Conservation (phyloP, 176 grass and related monocot genomes). For the Avena eriantha region DNA sequence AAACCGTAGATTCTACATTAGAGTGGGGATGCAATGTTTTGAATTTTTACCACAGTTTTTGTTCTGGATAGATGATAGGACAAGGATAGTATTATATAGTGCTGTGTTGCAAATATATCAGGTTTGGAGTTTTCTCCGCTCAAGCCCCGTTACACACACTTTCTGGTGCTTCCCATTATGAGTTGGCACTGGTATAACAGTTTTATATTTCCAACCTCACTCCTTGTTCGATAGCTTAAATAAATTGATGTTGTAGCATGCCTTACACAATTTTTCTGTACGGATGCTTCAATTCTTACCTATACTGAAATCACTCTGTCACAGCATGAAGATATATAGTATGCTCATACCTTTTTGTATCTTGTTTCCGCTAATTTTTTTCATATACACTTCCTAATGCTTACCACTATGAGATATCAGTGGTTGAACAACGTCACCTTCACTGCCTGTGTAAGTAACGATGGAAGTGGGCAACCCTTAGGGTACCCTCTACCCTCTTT, state of each 20-base stretch:
- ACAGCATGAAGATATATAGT: too few species aligned
- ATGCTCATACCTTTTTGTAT: too few species aligned
- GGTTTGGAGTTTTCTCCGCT: neutral
- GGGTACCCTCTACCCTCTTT: too few species aligned
- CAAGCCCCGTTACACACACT: neutral
- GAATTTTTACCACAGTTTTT: neutral
- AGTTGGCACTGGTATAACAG: neutral
- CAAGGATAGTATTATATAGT: neutral
- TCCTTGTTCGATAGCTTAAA: too few species aligned
- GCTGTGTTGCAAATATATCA: neutral
- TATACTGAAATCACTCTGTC: too few species aligned
- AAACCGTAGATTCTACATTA: neutral
- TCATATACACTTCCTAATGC: too few species aligned
- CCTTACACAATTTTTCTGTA: too few species aligned
- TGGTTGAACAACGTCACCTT: neutral
- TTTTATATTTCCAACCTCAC: neutral
- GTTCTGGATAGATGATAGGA: neutral
- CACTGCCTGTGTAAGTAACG: neutral
- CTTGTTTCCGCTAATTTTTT: too few species aligned
- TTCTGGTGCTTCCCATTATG: neutral
- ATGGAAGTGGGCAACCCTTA: too few species aligned
- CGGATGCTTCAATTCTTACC: too few species aligned
- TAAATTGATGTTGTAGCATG: too few species aligned
- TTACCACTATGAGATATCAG: too few species aligned
- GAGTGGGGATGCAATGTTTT: neutral